Evolutionary conservation across 2,329 filamentous ascomycete genomes (phyloP), one percentile per base, ranked within the genome.

Genomic region (Clonostachys rhizophaga): DNA sequence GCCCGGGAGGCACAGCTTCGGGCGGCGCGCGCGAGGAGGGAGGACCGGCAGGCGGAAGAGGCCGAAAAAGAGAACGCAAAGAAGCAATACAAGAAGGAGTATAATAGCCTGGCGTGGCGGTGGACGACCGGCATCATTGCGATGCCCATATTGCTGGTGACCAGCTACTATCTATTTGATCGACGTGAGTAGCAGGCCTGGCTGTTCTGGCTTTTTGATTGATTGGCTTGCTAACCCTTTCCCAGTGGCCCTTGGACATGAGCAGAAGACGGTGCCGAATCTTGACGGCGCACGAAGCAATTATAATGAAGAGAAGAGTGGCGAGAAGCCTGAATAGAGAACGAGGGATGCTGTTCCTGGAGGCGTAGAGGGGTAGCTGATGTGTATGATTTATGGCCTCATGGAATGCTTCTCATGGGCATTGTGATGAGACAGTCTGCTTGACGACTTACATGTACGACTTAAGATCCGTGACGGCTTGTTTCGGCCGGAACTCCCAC

Each of bases 91-190:
- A 61, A 69, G 54, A 56, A 56, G 50, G 65, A 69, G 39, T 78
- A 75, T 56, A 69, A 72, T 46, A 54, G 56, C 36, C 68, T 71
- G 33, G 66, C 69, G 47, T 58, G 72, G 49, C 72, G 68, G 54
- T 79, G 74, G 66, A 61, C 68, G 4, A 61, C 64, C 18, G 50
- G 69, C 8, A 74, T 82, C 53, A 69, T 81, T 47, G 76, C 74
- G 20, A 54, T 79, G 60, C 78, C 78, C 3, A 71, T 82, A 34
- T 54, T 80, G 5, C 50, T 81, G 13, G 76, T 82, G 44, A 77
- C 75, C 24, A 79, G 77, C 18, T 81, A 77, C 51, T 71, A 69
- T 45, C 57, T 82, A 4, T 81, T 75, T 58, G 69, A 79, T 42
- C 62, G 42, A 67, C 62, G 74, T 76, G 49, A 64, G 73, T 24